Evolutionary conservation across 768 basidiomycete species (phyloP).

Genomic region (Lentinus brumalis): DNA sequence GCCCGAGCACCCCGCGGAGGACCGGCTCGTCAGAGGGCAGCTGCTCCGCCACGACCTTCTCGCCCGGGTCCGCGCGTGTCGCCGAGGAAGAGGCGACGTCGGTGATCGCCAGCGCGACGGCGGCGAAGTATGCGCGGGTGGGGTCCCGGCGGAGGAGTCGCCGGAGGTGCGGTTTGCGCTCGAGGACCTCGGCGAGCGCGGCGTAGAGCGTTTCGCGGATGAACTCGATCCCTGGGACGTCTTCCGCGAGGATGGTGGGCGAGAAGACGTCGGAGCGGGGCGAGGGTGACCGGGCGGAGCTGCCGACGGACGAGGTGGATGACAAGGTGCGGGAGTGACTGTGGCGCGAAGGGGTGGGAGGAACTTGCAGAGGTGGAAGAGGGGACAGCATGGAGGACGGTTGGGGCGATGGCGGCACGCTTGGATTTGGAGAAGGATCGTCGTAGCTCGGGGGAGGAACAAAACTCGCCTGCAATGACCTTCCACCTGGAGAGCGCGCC

Average conservation of each 20-base stretch:
- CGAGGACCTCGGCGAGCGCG: constrained; percentile 69
- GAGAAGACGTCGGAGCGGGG: constrained; percentile 23
- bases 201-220: constrained; percentile 90
- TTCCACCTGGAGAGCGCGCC: constrained; percentile 21
- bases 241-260: constrained; percentile 37
- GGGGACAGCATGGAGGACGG: constrained; percentile 25
- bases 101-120: constrained; percentile 73
- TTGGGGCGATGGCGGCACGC: constrained; percentile 22
- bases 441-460: constrained; percentile 73
- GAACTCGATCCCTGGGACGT: constrained; percentile 65
- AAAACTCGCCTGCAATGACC: constrained; percentile 55
- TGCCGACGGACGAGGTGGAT: constrained; percentile 31
- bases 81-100: constrained; percentile 59
- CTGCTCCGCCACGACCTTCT: constrained; percentile 19
- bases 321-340: constrained; percentile 24
- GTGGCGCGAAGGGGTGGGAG: constrained; percentile 11
- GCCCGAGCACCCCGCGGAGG: constrained; percentile 55
- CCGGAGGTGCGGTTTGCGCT: constrained; percentile 54
- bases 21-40: constrained; percentile 24
- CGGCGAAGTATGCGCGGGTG: constrained; percentile 76
- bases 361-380: constrained; percentile 21
- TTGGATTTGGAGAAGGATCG: constrained; percentile 12
- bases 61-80: constrained; percentile 42
- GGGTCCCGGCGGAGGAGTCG: constrained; percentile 61
- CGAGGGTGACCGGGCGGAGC: constrained; percentile 16